phyloP scores from a whole-genome alignment of 1,284 basidiomycete species.

The Ganoderma sinense region DNA sequence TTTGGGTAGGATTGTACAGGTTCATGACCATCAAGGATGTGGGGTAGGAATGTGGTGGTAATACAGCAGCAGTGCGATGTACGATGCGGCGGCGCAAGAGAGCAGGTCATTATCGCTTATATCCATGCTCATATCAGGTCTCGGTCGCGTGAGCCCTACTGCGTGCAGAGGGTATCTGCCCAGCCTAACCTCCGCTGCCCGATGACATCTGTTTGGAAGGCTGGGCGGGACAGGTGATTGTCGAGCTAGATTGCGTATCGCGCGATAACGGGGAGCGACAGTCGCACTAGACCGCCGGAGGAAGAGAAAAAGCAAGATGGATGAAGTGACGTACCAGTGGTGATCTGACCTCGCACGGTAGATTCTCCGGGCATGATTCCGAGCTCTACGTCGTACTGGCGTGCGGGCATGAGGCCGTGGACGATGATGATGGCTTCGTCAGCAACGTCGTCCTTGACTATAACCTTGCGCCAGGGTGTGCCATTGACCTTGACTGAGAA shows the following conservation, averaged over 20 bases:
- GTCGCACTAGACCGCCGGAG: slow-evolving; percentile 6
- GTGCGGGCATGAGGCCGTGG: slow-evolving; percentile 80
- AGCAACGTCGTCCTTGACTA: slow-evolving; percentile 77
- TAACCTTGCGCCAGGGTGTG: slow-evolving; percentile 75
- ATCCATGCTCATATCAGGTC: slow-evolving; percentile 1
- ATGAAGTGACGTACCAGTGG: slow-evolving; percentile 55
- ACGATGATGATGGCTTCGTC: slow-evolving; percentile 85
- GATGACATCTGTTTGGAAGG: neutral
- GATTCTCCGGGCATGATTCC: slow-evolving; percentile 70
- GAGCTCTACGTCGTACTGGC: slow-evolving; percentile 83
- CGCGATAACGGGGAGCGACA: slow-evolving; percentile 2
- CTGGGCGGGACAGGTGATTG: neutral
- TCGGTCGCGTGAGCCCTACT: slow-evolving; percentile 2
- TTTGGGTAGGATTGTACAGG: neutral
- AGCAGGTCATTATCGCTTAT: slow-evolving; percentile 1
- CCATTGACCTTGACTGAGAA: slow-evolving; percentile 81
- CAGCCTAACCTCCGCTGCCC: neutral
- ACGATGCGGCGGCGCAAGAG: neutral
- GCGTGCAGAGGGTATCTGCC: neutral
- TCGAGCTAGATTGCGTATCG: slow-evolving; percentile 1
- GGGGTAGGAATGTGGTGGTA: neutral
- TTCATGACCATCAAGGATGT: neutral
- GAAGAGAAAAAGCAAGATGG: neutral
- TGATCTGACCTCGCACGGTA: slow-evolving; percentile 62
- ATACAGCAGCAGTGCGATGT: neutral